A percentile compares a stretch with the other conserved stretches of the same genome.
Evolutionary conservation across 176 grass and related monocot genomes (phyloP).

Genomic region (Tillandsia fasciculata): DNA sequence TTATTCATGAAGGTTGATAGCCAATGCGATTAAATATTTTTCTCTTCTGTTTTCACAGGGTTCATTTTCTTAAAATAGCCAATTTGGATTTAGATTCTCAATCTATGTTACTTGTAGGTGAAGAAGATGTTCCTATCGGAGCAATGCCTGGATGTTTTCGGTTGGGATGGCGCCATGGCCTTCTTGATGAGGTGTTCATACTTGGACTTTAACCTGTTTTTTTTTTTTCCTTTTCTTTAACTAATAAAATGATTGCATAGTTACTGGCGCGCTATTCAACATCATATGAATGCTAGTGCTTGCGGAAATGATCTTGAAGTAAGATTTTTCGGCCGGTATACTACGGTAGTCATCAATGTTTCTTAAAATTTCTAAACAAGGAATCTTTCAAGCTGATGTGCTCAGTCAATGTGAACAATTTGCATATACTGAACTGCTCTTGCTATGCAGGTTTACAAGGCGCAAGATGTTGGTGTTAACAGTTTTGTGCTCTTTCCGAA

Average conservation of each 20-base stretch:
- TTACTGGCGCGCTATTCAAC: not conserved
- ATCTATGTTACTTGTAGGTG: conserved; percentile 30
- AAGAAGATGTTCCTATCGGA: conserved; percentile 84
- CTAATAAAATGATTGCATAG: not conserved
- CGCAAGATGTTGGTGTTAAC: conserved; percentile 86
- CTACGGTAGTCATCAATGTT: no score
- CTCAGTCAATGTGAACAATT: not conserved
- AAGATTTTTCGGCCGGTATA: no score
- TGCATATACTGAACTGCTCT: not conserved
- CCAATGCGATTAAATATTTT: not conserved
- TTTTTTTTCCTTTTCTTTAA: not conserved
- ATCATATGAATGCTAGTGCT: not conserved
- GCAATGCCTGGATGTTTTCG: conserved; percentile 97
- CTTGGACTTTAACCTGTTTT: not conserved
- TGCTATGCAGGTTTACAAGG: conserved; percentile 78
- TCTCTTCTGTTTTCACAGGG: not conserved
- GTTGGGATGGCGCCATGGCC: conserved; percentile 87
- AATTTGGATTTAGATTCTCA: not conserved
- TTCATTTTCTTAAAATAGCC: not conserved
- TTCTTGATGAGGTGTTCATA: conserved; percentile 72
- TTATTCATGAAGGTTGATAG: conserved; percentile 91
- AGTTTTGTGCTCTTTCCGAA: conserved; percentile 96
- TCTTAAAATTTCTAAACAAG: not conserved
- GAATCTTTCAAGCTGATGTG: not conserved
- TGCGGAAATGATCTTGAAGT: no score